A percentile compares a stretch with the other conserved stretches of the same genome.
Evolutionary conservation across 306 rosid genomes (phyloP).

Genomic region (Cucumis cinereus): DNA sequence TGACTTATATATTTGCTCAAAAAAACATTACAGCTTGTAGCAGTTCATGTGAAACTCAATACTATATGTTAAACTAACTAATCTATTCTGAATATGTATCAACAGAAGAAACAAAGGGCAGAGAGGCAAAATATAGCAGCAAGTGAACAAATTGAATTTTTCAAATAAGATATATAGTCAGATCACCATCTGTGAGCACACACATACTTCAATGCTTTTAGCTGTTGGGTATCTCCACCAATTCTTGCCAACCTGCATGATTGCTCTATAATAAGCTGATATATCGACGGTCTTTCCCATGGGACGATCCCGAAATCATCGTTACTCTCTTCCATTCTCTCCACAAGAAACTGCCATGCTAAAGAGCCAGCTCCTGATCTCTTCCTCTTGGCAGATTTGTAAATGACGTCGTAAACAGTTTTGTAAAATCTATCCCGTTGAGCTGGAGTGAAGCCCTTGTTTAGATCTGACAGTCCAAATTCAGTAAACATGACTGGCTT

Average conservation of each 20-base stretch:
- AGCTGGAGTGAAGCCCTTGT: conserved; percentile 34
- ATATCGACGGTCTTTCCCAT: conserved; percentile 41
- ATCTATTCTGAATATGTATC: conserved; percentile 1
- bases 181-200: conserved; percentile 30
- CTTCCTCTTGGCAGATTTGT: conserved; percentile 72
- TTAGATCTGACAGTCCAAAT: conserved; percentile 62
- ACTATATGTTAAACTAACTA: conserved; percentile 9
- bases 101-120: conserved; percentile 3
- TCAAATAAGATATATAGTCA: conserved; percentile 1
- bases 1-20: background rate
- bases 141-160: background rate
- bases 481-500: conserved; percentile 91
- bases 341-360: conserved; percentile 77
- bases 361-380: conserved; percentile 73
- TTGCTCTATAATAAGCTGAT: conserved; percentile 39
- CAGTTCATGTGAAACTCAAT: background rate
- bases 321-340: conserved; percentile 58
- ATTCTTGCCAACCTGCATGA: conserved; percentile 68
- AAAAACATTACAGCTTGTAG: conserved; percentile 1
- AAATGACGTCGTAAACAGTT: conserved; percentile 40
- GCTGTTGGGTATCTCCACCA: conserved; percentile 33
- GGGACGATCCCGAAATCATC: conserved; percentile 88
- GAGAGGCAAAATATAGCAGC: background rate
- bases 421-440: conserved; percentile 51
- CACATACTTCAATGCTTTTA: conserved; percentile 30